A percentile compares a stretch with the other conserved stretches of the same genome.
Conservation (phyloP, 768 basidiomycete genomes). For the Cyclocybe cylindracea region DNA sequence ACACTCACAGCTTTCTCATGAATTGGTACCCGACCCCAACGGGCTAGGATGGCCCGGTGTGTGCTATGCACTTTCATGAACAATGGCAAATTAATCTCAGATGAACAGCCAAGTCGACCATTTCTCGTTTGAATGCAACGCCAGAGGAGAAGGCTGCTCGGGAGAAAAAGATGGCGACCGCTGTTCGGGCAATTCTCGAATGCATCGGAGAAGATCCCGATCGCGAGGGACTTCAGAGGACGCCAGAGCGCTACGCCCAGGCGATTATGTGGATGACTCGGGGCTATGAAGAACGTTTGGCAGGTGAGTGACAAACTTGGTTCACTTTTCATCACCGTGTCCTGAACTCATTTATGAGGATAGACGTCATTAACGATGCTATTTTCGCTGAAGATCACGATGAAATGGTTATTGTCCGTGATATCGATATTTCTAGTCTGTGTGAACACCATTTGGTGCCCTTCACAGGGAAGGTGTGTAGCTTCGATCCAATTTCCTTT, state of each 20-base stretch:
- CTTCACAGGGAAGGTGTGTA: slow-evolving; percentile 90
- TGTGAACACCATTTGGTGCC: slow-evolving; percentile 99
- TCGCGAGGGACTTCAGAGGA: slow-evolving; percentile 88
- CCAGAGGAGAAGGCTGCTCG: slow-evolving; percentile 69
- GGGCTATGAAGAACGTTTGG: slow-evolving; percentile 94
- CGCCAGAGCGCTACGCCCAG: slow-evolving; percentile 95
- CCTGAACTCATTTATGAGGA: slow-evolving; percentile 13
- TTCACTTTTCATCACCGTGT: slow-evolving; percentile 14
- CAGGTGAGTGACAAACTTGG: slow-evolving; percentile 51
- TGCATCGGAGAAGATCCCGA: slow-evolving; percentile 98
- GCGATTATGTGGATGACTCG: slow-evolving; percentile 99
- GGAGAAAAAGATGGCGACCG: slow-evolving; percentile 75
- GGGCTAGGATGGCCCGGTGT: slow-evolving; percentile 94
- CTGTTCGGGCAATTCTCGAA: slow-evolving; percentile 90
- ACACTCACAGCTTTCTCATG: slow-evolving; percentile 31
- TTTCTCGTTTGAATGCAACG: slow-evolving; percentile 81
- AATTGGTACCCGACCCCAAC: slow-evolving; percentile 56
- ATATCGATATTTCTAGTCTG: slow-evolving; percentile 95
- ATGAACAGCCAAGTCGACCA: slow-evolving; percentile 79
- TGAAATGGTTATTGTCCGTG: slow-evolving; percentile 98
- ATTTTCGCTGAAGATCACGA: slow-evolving; percentile 99
- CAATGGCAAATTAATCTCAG: background rate
- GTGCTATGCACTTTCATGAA: slow-evolving; percentile 15
- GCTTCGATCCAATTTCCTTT: slow-evolving; percentile 3
- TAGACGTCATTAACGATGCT: slow-evolving; percentile 98